Percentiles rank a stretch among this genome's conserved stretches.
These are phyloP conservation scores for Hypoxylon sp. DNA, from an alignment of 2,329 filamentous ascomycete genomes.

Conservation along the genomic window DNA sequence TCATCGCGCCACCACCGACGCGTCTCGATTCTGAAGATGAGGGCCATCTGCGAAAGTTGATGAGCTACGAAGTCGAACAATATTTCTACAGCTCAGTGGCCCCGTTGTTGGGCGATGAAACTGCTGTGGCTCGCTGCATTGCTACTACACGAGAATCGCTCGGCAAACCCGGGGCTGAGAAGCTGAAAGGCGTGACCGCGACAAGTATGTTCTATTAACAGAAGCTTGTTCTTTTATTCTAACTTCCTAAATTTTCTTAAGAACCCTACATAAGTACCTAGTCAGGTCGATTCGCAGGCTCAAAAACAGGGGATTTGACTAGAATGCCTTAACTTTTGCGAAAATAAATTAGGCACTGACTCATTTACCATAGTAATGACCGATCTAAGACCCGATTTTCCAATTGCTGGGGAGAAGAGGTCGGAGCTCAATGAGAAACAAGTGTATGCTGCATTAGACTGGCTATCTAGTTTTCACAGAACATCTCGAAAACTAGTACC, in stretches of 20 bases:
- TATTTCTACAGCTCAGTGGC: constrained; percentile 74
- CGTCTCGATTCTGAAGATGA: constrained; percentile 62
- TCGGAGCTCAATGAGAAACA: constrained; percentile 63
- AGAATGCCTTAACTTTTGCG: background rate
- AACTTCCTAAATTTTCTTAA: background rate
- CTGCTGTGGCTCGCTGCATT: constrained; percentile 46
- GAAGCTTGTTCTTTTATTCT: background rate
- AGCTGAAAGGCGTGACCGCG: constrained; percentile 61
- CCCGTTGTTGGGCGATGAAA: constrained; percentile 59
- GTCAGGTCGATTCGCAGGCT: background rate
- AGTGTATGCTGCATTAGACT: constrained; percentile 69
- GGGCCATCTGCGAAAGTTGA: constrained; percentile 75
- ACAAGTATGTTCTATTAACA: constrained; percentile 53
- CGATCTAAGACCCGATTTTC: constrained; percentile 68
- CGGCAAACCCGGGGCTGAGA: constrained; percentile 49
- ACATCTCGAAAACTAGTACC: constrained; percentile 63
- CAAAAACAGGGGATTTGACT: background rate
- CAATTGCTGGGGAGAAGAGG: constrained; percentile 70
- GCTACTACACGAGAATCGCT: constrained; percentile 40
- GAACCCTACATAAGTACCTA: background rate
- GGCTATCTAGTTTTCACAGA: constrained; percentile 74
- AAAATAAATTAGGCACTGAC: constrained; percentile 2
- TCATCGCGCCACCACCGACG: constrained; percentile 67
- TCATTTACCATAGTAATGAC: constrained; percentile 60
- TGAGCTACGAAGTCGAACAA: constrained; percentile 78